Conservation (phyloP, 169 alveolate genomes). For the Toxoplasma gondii region DNA sequence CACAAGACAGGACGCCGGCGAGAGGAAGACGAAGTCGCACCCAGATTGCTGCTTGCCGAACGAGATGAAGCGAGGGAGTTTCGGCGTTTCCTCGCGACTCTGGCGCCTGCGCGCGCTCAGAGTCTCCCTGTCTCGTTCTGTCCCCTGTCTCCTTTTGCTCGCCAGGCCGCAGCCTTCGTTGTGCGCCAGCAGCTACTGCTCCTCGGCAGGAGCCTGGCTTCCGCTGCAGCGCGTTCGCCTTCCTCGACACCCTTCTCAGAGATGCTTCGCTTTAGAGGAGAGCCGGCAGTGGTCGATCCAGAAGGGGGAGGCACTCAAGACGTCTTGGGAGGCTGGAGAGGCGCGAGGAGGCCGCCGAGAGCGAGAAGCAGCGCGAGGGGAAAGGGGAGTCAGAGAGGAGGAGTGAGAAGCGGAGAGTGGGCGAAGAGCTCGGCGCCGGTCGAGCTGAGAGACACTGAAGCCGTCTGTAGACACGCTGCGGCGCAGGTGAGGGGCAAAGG, state of each 20-base stretch:
- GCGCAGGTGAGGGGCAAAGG: neutral
- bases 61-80: no score
- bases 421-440: neutral
- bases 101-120: neutral
- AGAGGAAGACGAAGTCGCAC: no score
- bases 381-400: neutral
- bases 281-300: no score
- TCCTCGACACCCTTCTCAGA: neutral
- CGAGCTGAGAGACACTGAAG: neutral
- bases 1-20: no score
- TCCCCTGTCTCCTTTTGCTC: neutral
- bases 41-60: no score
- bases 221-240: neutral
- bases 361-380: neutral
- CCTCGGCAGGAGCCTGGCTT: neutral
- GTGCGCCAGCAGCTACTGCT: neutral
- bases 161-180: neutral
- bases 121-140: neutral
- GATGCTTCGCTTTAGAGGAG: no score
- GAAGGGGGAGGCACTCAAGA: no score
- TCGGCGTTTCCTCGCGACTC: no score
- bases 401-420: neutral
- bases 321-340: no score
- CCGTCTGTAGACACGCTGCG: neutral
- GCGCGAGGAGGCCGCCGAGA: neutral